Base-by-base conservation (phyloP, 2,329 filamentous ascomycete genomes). In the Fusarium begoniae region DNA sequence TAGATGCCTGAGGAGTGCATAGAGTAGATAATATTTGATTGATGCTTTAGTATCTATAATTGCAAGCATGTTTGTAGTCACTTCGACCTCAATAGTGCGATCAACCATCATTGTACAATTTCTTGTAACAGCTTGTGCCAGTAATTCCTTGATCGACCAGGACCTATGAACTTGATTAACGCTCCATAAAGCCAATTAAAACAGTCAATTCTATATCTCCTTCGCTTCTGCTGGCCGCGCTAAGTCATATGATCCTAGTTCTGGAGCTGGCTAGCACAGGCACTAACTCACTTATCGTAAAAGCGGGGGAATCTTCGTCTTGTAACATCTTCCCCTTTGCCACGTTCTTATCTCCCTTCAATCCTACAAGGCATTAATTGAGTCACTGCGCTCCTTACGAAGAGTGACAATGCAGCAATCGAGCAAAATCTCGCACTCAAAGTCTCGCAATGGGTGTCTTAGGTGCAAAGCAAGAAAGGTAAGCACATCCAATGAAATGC, bases 381-480 rank as follows among this genome's bases (percentile, higher is more conserved):
- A 22, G 45, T 24, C 20, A 22, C 45, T 20, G 20, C 26, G 26
- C 12, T 22, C 24, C 26, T 11, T 6, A 28, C 13, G 6, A 26
- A 0, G 26, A 15, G 11, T 22, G 6, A 54, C 2, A 0, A 38
- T 54, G 51, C 51, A 54, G 18, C 51, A 54, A 28, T 54, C 51
- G 12, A 11, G 3, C 5, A 54, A 54, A 17, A 15, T 24, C 11
- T 3, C 51, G 17, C 35, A 54, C 22, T 54, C 51, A 38, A 66
- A 66, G n/a, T 64, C 63, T 18, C 28, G 59, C 28, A 47, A 38
- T 10, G 63, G 59, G 1, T 66, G 63, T 6, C 15, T 54, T 6
- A 50, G 63, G 10, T 66, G 63, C 26, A 65, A 63, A 17, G 15
- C 58, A 22, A 47, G 40, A 55, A 65, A 65, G 63, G 63, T 65